phyloP scores from a whole-genome alignment of 208 protist species.

The Zelonia costaricensis region DNA sequence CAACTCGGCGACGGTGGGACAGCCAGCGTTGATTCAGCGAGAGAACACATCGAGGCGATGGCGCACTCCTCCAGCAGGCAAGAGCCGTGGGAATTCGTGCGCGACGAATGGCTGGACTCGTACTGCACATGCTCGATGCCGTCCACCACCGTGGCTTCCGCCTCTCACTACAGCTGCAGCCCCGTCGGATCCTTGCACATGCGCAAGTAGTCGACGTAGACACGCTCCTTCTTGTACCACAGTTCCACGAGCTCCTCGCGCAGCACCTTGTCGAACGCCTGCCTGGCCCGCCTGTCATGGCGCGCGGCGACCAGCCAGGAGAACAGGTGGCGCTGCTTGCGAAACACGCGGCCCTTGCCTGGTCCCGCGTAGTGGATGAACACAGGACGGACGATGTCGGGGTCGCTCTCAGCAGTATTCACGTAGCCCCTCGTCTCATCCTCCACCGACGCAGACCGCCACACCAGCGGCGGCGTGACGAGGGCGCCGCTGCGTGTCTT shows the following conservation, averaged over 20 bases:
- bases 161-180: not conserved
- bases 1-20: no score
- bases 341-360: slow-evolving; percentile 18
- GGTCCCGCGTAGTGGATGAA: slow-evolving; percentile 34
- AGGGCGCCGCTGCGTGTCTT: slow-evolving; percentile 15
- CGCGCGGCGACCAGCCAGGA: slow-evolving; percentile 32
- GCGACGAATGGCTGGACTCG: no score
- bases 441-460: slow-evolving; percentile 23
- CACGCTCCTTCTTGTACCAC: slow-evolving; percentile 19
- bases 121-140: no score
- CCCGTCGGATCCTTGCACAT: slow-evolving; percentile 26
- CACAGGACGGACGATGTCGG: slow-evolving; percentile 12
- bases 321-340: slow-evolving; percentile 16
- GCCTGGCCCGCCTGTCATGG: slow-evolving; percentile 23
- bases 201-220: slow-evolving; percentile 17
- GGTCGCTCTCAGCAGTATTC: slow-evolving; percentile 5
- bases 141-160: no score
- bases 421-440: slow-evolving; percentile 7
- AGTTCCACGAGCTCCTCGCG: slow-evolving; percentile 31
- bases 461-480: slow-evolving; percentile 28
- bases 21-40: no score
- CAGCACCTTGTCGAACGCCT: slow-evolving; percentile 3
- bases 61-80: no score
- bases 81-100: no score
- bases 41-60: no score